A percentile compares a stretch with the other conserved stretches of the same genome.
Evolutionary conservation across 257 asterid species (phyloP).

Genomic region (Solanum boliviense): DNA sequence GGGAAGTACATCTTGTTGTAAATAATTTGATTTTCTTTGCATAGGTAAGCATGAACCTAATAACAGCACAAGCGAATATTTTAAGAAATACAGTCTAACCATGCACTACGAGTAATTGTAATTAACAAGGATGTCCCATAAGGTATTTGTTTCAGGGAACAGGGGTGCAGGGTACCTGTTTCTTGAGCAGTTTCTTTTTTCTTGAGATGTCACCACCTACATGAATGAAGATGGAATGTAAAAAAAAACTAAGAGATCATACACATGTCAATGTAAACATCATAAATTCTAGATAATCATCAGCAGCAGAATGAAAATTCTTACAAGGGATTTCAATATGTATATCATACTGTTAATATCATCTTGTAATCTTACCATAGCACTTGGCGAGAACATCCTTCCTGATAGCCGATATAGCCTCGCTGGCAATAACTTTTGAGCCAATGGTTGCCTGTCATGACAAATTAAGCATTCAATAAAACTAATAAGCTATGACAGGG

Average conservation of each 20-base stretch:
- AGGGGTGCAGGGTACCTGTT: slow-evolving; percentile 44
- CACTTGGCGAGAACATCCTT: slow-evolving; percentile 98
- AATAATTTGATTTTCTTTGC: background rate
- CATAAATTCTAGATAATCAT: background rate
- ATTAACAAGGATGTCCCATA: background rate
- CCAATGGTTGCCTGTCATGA: slow-evolving; percentile 83
- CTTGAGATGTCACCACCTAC: slow-evolving; percentile 92
- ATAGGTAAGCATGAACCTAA: background rate
- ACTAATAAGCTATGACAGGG: background rate
- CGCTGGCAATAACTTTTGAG: slow-evolving; percentile 95
- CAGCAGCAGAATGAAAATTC: background rate
- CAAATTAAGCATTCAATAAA: background rate
- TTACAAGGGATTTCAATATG: background rate
- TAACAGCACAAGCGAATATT: background rate
- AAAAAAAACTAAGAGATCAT: background rate
- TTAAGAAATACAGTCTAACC: background rate
- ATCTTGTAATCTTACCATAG: slow-evolving; percentile 56
- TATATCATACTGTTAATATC: background rate
- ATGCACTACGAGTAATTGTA: background rate
- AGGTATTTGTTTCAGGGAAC: background rate
- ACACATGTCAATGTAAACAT: background rate
- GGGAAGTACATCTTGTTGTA: background rate
- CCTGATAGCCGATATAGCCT: slow-evolving; percentile 90
- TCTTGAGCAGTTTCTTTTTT: slow-evolving; percentile 84
- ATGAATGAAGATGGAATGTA: background rate